Evolutionary conservation across 2,329 filamentous ascomycete genomes (phyloP), one percentile per base, ranked within the genome.

Genomic region (Exophiala sp.): DNA sequence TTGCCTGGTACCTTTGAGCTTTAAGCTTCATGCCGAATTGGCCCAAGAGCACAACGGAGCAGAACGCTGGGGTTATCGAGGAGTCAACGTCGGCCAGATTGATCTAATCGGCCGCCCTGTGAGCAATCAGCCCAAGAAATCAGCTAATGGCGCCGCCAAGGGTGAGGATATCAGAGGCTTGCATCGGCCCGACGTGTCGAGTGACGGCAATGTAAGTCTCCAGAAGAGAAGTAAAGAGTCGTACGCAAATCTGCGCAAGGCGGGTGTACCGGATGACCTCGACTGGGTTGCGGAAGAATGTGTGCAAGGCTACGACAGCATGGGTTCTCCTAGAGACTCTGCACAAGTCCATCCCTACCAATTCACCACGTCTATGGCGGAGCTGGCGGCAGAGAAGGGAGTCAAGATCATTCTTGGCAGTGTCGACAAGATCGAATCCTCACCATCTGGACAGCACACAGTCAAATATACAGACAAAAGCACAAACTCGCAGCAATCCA

Each of bases 261-360:
- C 79, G 0, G 78, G 78, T 2, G 68, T 95, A 1, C 91, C 93
- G 0, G 63, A 75, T 11, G 88, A 94, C 56, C 73, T 97, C 10
- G 85, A 95, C 66, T 98, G 90, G 89, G 75, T 97, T 35, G 80
- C 86, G 45, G 70, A 77, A 1, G 79, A 83, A 3, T 71, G 82
- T 1, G 70, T 95, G 18, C 71, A 73, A 46, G 74, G 75, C 16
- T 97, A 95, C 68, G 81, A 87, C 27, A 81, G 85, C 64, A 96
- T 97, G 88, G 88, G 88, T 1, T 83, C 81, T 2, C 80, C 82
- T 0, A 78, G 77, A 1, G 86, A 88, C 54, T 97, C 93, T 1
- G 87, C 93, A 0, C 93, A 98, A 68, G 91, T 97, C 2, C 91
- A 98, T 63, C 93, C 93, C 0, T 86, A 84, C 55, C 82, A 88